These are phyloP conservation scores for Venturia nashicola DNA, from an alignment of 2,329 filamentous ascomycete genomes.

Conservation along the genomic window DNA sequence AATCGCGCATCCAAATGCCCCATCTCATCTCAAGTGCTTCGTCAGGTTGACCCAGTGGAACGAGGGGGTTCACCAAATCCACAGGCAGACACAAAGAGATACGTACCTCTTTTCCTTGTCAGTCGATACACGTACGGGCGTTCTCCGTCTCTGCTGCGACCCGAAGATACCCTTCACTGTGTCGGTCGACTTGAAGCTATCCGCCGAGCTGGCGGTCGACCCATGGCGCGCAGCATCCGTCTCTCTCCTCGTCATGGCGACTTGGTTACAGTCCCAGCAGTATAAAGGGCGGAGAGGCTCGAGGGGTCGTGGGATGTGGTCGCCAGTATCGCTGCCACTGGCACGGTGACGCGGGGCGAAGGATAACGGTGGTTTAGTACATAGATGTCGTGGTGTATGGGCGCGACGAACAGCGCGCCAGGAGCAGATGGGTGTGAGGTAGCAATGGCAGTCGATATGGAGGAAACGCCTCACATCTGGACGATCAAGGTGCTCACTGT, in stretches of 20 bases:
- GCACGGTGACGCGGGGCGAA: background rate
- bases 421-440: background rate
- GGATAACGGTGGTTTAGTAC: background rate
- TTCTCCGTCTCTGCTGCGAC: conserved; percentile 19
- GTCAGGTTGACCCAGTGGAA: background rate
- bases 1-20: background rate
- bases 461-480: background rate
- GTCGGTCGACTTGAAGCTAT: conserved; percentile 54
- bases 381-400: background rate
- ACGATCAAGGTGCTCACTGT: background rate
- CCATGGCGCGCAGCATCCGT: conserved; percentile 47
- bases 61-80: background rate
- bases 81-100: background rate
- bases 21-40: background rate
- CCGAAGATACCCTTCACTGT: conserved; percentile 44
- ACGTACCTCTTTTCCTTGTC: conserved; percentile 42
- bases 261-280: background rate
- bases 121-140: conserved; percentile 40
- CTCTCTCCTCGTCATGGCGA: conserved; percentile 53
- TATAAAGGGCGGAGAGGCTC: background rate
- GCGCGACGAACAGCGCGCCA: background rate
- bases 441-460: background rate
- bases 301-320: background rate
- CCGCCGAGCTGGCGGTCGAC: conserved; percentile 52
- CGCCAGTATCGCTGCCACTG: background rate